Evolutionary conservation across 2,329 filamentous ascomycete genomes (phyloP), one percentile per base, ranked within the genome.

Genomic region (Botrytis pseudocinerea): DNA sequence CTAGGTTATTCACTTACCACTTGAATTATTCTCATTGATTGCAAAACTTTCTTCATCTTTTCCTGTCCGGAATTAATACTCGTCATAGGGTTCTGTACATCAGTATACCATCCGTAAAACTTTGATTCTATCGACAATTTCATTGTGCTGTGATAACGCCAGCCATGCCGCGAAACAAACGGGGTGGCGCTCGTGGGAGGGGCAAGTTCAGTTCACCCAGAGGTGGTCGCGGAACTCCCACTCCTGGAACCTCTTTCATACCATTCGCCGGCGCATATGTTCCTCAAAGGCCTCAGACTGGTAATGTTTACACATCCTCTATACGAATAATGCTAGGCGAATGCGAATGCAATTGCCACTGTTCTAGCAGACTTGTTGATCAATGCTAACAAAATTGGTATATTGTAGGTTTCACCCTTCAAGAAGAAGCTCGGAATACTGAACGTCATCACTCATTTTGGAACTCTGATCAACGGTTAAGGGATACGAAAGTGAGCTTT

Each of bases 381-480:
- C 6, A 44, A 32, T 51, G 71, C 69, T 60, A 54, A 63, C 28
- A n/a, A 44, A 32, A 40, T 40, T 59, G 35, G 35, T 38, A 38
- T 63, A 51, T 51, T 72, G 51, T 68, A 80, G 80, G 65, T 28
- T 79, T 80, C 68, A 80, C 80, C 18, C 70, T 91, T 80, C 83
- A 84, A 75, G 86, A 91, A 76, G 88, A 89, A 80, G 88, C 88
- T 51, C 84, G 84, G 35, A 89, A 88, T 77, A 89, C 87, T 20
- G 86, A 86, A 78, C 83, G 82, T 28, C 85, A 87, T 76, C 82
- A 82, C 59, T 82, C 82, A 44, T 80, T 83, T 63, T 86, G 85
- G 80, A 83, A 84, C 72, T 80, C 84, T 4, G 83, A 84, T 74
- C 81, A 82, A 68, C 85, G 85, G 75, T 83, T 92, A 68, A 85